phyloP scores from a whole-genome alignment of 345 rosid genomes.

The Camelina sativa region DNA sequence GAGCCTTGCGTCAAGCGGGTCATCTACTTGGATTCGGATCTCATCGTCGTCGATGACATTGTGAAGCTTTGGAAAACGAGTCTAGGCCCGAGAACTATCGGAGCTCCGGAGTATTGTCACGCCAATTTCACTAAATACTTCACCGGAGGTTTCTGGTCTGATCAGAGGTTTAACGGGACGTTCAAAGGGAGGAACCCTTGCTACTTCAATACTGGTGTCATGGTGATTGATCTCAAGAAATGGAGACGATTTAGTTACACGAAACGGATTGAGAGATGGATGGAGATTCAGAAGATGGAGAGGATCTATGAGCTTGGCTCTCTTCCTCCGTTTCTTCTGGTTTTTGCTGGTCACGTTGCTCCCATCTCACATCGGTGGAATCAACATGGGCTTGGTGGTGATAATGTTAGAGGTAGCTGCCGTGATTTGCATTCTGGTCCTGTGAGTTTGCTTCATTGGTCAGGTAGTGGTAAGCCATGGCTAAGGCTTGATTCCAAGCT shows the following conservation, averaged over 20 bases:
- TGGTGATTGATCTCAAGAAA: constrained; percentile 68
- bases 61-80: constrained; percentile 52
- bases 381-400: constrained; percentile 79
- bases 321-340: constrained; percentile 69
- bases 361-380: constrained; percentile 70
- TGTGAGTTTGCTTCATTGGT: constrained; percentile 71
- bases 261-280: constrained; percentile 61
- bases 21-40: constrained; percentile 70
- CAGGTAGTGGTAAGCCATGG: constrained; percentile 82
- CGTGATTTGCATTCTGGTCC: constrained; percentile 65
- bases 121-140: constrained; percentile 60
- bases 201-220: constrained; percentile 81
- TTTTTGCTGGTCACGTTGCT: constrained; percentile 63
- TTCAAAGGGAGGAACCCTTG: constrained; percentile 50
- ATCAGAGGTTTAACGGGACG: constrained; percentile 42
- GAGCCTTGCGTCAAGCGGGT: constrained; percentile 55
- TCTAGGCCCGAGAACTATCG: constrained; percentile 52
- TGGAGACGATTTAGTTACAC: constrained; percentile 61
- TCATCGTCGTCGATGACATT: constrained; percentile 61
- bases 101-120: constrained; percentile 75
- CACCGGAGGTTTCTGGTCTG: constrained; percentile 58
- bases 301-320: constrained; percentile 75
- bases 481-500: constrained; percentile 50
- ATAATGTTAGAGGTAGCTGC: constrained; percentile 61
- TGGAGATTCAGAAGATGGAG: constrained; percentile 61